Conservation (phyloP, 139 green algal genomes). For the Coccomyxa sp. region DNA sequence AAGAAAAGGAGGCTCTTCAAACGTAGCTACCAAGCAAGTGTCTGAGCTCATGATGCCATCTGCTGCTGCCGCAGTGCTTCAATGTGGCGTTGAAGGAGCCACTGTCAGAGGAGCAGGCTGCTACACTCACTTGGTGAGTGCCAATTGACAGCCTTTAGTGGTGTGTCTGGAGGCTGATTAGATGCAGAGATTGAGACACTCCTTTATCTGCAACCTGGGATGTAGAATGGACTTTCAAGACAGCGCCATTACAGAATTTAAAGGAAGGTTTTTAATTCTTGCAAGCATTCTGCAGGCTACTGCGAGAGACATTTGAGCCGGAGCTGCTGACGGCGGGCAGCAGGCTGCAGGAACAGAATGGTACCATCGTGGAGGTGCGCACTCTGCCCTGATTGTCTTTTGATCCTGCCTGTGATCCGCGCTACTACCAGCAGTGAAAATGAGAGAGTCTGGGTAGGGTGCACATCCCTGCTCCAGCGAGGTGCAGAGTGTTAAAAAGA, state of each 20-base stretch:
- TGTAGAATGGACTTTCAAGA: background rate
- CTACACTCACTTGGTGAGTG: conserved; percentile 73
- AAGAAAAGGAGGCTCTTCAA: background rate
- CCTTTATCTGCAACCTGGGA: background rate
- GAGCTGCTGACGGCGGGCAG: conserved; percentile 66
- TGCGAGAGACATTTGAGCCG: conserved; percentile 96
- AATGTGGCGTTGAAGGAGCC: conserved; percentile 74
- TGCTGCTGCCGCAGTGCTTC: conserved; percentile 70
- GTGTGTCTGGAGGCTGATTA: background rate
- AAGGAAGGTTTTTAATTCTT: background rate
- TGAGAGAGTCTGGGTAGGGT: no score
- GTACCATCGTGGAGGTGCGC: no score
- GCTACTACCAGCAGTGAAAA: no score
- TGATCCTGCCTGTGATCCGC: no score
- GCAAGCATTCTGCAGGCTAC: conserved; percentile 56
- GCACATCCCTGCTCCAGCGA: no score
- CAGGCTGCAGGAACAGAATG: background rate
- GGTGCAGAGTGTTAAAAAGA: conserved; percentile 14
- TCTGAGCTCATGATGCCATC: background rate
- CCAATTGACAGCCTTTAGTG: background rate
- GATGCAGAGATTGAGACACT: background rate
- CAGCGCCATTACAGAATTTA: background rate
- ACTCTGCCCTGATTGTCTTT: no score
- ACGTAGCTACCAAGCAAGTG: background rate
- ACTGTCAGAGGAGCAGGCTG: conserved; percentile 60